Base-by-base conservation (phyloP, 2,329 filamentous ascomycete species). In the Grosmannia penicillata region DNA sequence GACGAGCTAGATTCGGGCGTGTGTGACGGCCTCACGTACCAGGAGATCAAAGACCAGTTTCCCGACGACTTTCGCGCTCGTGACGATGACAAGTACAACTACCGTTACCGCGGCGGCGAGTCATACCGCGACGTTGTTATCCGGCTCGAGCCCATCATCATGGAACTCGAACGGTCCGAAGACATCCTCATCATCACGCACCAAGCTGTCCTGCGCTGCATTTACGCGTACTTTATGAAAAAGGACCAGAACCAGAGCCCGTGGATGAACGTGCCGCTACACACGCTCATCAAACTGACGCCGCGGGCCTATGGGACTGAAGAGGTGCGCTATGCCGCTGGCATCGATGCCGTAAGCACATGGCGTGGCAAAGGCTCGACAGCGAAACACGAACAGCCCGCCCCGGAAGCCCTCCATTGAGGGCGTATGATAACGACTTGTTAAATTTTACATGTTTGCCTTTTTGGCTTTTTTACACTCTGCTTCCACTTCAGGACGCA, bases 81-180 rank as follows among this genome's bases (percentile, higher is more conserved):
- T 45, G 91, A 98, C 58, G 85, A 94, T 48, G 91, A 98, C 68
- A 98, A 98, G 61, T 96, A 96, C 73, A 96, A 98, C 65, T 98
- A 98, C 63, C 85, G 91, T 41, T 98, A 98, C 61, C 80, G 91
- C 6, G 91, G 91, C 45, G 91, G 91, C 38, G 91, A 98, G 62
- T 93, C 83, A 44, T 79, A 98, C 58, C 83, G 89, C 40, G 91
- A 98, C 53, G 89, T 98, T 1, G 91, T 98, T 29, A 96, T 95
- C 52, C 85, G 91, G 1, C 76, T 98, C 1, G 91, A 98, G 55
- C 91, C 91, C 45, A 98, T 98, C 60, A 98, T 98, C 62, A 98
- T 98, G 91, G 91, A 98, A 57, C 69, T 98, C 37, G 91, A 98
- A 60, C 76, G 91, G 45, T 85, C 80, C 49, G 91, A 96, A 59